phyloP scores from a whole-genome alignment of 495 filamentous ascomycete genomes.

The Hypoxylon intermedium region DNA sequence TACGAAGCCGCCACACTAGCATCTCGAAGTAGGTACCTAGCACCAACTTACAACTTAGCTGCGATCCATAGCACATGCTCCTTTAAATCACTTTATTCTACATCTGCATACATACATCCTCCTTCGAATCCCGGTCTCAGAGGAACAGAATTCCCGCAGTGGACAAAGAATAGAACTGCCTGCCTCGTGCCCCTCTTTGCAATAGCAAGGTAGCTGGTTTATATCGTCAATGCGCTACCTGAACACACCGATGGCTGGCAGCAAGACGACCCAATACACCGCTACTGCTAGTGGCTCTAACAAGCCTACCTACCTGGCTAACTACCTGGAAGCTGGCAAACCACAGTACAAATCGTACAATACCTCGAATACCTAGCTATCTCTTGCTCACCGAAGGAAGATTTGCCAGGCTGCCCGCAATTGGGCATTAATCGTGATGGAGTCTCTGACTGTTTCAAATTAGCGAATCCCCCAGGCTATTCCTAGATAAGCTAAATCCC shows the following conservation, averaged over 20 bases:
- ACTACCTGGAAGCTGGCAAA: background rate
- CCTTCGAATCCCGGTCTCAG: too few relatives aligned
- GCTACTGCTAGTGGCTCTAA: background rate
- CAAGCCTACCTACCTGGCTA: background rate
- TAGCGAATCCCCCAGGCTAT: slow-evolving; percentile 38
- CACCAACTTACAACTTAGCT: too few relatives aligned
- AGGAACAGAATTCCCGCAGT: too few relatives aligned
- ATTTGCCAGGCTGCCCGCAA: slow-evolving; percentile 22
- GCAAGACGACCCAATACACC: slow-evolving; percentile 12
- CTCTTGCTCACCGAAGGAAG: slow-evolving; percentile 10
- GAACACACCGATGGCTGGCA: background rate
- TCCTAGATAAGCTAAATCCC: slow-evolving; percentile 37
- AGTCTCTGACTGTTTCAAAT: slow-evolving; percentile 44
- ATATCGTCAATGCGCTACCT: slow-evolving; percentile 2
- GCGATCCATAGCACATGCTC: too few relatives aligned
- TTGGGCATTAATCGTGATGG: slow-evolving; percentile 45
- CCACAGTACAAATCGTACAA: background rate
- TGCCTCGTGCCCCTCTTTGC: background rate
- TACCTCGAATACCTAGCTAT: background rate
- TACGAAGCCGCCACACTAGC: slow-evolving; percentile 1
- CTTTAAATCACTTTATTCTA: too few relatives aligned
- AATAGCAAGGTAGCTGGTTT: background rate
- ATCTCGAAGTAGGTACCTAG: too few relatives aligned
- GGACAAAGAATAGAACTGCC: too few relatives aligned
- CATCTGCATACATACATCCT: too few relatives aligned